Evolutionary conservation across 1,139 yeast species (phyloP), one percentile per base, ranked within the genome.

Genomic region (Debaryomyces singareniensis): DNA sequence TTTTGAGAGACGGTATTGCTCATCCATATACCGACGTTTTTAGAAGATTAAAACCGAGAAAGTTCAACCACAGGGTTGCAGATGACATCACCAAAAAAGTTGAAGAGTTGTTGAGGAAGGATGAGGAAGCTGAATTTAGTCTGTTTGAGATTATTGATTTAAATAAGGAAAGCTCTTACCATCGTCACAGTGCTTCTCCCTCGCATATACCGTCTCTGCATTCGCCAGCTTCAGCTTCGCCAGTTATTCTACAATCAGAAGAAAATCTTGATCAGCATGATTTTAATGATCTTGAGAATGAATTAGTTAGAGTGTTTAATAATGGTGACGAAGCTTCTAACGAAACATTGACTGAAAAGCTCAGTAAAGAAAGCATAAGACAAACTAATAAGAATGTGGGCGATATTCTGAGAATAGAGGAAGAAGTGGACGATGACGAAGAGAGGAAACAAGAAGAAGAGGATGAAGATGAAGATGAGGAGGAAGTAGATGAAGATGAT

Each of bases 111-210:
- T 65, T 91, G 24, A 68, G 75, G 39, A 58, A 76, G 26, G 98
- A 91, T 50, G 83, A 75, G 20, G 89, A 81, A 36, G 95, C 96
- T 0, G 91, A 84, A 48, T 87, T 81, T 33, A 73, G 83, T 13
- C 75, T 73, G 27, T 85, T 79, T 48, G 96, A 91, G 46, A 63
- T 87, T 29, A 65, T 87, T 12, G 89, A 84, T 45, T 68, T 77
- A 30, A 50, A 43, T 35, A 49, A 46, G 35, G 40, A 24, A 40
- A 43, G 26, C 25, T 9, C 13, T 12, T 7, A 7, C 9, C 9
- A 13, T 12, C 35, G 29, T 28, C 38, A 49, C 16, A 41, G 33
- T 31, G 46, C 47, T 6, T 38, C 42, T 4, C 32, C 43, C 18
- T 45, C 56, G 30, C 46, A 42, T 2, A 49, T 52, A 2, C 51